phyloP scores from a whole-genome alignment of 441 rosid genomes.

The Metrosideros polymorpha region DNA sequence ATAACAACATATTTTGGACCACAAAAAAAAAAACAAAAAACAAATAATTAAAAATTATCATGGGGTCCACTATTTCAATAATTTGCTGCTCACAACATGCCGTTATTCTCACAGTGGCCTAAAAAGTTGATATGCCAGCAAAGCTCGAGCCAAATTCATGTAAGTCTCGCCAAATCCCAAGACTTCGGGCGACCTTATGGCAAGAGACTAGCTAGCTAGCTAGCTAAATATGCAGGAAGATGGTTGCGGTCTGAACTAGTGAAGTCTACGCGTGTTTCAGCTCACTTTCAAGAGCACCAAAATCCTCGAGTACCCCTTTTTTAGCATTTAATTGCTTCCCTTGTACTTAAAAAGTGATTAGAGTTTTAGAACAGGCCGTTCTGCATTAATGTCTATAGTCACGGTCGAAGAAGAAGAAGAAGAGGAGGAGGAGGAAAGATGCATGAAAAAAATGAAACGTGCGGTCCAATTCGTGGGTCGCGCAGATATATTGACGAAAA shows the following conservation, averaged over 20 bases:
- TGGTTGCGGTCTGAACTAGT: neutral
- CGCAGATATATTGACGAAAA: neutral
- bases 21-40: too few species aligned
- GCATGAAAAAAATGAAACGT: neutral
- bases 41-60: too few species aligned
- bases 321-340: neutral
- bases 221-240: neutral
- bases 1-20: too few species aligned
- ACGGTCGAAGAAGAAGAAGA: neutral
- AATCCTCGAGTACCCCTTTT: neutral
- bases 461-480: neutral
- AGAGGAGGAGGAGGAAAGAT: neutral
- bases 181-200: neutral
- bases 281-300: neutral
- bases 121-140: too few species aligned
- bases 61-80: too few species aligned
- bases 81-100: too few species aligned
- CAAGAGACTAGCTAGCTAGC: neutral
- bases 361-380: neutral
- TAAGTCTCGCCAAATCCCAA: neutral
- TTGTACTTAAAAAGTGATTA: neutral
- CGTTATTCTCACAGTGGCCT: too few species aligned
- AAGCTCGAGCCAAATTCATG: neutral
- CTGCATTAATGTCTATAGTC: neutral
- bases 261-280: neutral